Evolutionary conservation across 495 filamentous ascomycete species (phyloP), one percentile per base, ranked within the genome.

Genomic region (Aspergillus saccharolyticus): DNA sequence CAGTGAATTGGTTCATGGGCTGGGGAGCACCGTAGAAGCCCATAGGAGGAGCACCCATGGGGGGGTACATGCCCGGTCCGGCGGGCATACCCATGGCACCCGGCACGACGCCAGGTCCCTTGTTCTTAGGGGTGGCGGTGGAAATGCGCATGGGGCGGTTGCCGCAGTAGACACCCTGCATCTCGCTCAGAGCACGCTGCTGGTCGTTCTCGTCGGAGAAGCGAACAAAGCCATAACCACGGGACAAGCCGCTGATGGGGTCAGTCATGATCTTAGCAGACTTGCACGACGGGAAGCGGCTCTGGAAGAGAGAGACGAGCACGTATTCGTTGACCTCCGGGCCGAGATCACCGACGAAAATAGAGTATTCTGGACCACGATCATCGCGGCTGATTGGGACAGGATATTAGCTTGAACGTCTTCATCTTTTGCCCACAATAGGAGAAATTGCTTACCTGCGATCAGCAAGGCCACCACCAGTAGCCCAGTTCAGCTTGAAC

Each of bases 221-320:
- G 59, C 94, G 89, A 54, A 99, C 94, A 65, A 99, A 99, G 22
- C 94, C 94, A 65, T 99, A 99, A 39, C 94, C 94, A 53, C 94
- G 90, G 25, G 93, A 97, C 84, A 97, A 92, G 63, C 94, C 94
- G 54, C 86, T 93, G 74, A 97, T 94, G 54, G 96, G 94, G 66
- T 99, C 94, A 44, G 95, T 96, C 94, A 99, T 99, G 74, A 99
- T 99, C 80, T 99, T 99, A 58, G 95, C 94, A 10, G 91, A 96
- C 78, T 97, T 97, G 88, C 95, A 97, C 5, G 90, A 95, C 0
- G 89, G 90, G 80, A 94, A 99, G 33, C 92, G 89, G 61, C 84
- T 85, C 73, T 99, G 94, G 80, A 99, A 99, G 52, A 99, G 85
- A 3, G 91, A 95, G 45, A 97, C 91, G 25, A 99, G 82, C 42